Base-by-base conservation (phyloP, 305 asterid species). In the Ilex paraguariensis region DNA sequence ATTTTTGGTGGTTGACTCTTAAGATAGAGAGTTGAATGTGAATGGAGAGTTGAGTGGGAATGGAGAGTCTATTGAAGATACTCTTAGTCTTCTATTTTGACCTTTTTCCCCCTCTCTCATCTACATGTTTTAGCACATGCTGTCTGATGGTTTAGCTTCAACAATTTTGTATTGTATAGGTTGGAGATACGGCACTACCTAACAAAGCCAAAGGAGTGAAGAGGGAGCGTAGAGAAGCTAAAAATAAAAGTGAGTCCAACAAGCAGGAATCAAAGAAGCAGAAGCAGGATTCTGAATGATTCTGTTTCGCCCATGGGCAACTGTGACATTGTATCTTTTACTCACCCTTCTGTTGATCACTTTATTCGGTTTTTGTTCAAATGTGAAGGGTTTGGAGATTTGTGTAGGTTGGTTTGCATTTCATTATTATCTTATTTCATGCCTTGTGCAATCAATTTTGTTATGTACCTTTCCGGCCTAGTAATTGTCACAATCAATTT, bases 181-280 rank as follows among this genome's bases (percentile, higher is more conserved):
- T 89, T 72, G 97, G 96, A 57, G 72, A 73, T 15, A 84, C 81
- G 60, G 74, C 87, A 49, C 78, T 82, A 51, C 81, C 84, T 62
- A 59, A 85, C 86, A 85, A 62, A 53, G 70, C 82, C 2, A 89
- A 87, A 78, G 98, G 97, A 68, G 72, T 84, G 80, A 92, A 89
- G 81, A 89, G 97, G 73, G 97, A 89, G 76, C 73, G 97, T 39
- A 72, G 91, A 7, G 96, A 87, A 75, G 96, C 96, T 28, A 89
- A 83, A 83, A 63, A 56, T 80, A 81, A 84, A 66, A 57, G 66
- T 6, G 83, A 73, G 52, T 78, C 66, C 39, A 59, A 63, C 48
- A 65, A 75, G 17, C 74, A 72, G 10, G 60, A 75, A 14, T 83
- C 64, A 53, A 89, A 92, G 88, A 87, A 84, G 79, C 93, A 79